Base-by-base conservation (phyloP, 2,329 filamentous ascomycete species). In the Microdochium bolleyi region DNA sequence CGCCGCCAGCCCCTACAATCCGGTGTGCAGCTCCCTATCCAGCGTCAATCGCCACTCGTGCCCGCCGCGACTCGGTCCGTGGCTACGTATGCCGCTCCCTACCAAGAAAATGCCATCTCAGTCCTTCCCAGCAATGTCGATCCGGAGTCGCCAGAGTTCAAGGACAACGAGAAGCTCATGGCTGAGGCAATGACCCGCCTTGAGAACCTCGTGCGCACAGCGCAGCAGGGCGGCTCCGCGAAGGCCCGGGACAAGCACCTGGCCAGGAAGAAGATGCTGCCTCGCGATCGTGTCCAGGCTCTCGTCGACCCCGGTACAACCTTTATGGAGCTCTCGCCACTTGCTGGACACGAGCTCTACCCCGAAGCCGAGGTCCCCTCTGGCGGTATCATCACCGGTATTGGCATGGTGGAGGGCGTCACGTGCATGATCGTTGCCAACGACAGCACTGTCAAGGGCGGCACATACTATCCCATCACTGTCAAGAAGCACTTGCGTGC, bases 401-500 rank as follows among this genome's bases (percentile, higher is more conserved):
- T 97, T 51, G 92, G 92, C 2, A 87, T 88, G 2, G 88, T 99
- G 24, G 88, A 94, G 66, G 92, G 92, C 14, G 90, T 96, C 24
- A 87, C 85, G 41, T 97, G 92, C 69, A 87, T 96, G 73, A 88
- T 97, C 61, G 88, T 96, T 50, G 92, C 91, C 54, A 96, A 97
- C 67, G 92, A 96, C 67, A 95, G 89, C 73, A 96, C 92, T 19
- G 92, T 97, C 64, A 99, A 97, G 73, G 92, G 92, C 51, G 92
- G 92, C 24, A 95, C 92, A 1, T 99, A 99, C 72, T 97, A 92
- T 66, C 92, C 92, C 1, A 90, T 97, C 61, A 99, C 92, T 0
- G 89, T 97, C 54, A 96, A 96, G 76, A 99, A 99, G 77, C 94
- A 97, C 69, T 76, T 97, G 16, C 83, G 92, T 56, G 92, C 92